Evolutionary conservation across 202 grass and related monocot species (phyloP).

Genomic region (Hordeum pubiflorum): DNA sequence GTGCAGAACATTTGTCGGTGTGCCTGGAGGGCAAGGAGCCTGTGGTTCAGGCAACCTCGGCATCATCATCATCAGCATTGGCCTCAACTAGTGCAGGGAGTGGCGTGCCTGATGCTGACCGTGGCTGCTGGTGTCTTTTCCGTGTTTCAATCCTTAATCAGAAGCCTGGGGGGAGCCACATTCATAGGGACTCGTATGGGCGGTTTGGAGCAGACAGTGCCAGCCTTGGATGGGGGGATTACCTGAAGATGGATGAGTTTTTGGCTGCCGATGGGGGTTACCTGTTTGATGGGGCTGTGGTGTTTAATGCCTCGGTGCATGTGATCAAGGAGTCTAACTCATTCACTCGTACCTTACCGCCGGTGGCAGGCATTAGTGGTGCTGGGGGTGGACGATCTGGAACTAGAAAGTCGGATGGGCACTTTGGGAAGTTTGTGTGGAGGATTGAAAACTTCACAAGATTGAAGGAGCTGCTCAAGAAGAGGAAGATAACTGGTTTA

Average conservation of each 20-base stretch:
- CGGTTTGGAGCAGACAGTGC: conserved; percentile 69
- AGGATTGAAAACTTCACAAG: conserved; percentile 87
- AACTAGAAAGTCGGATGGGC: conserved; percentile 69
- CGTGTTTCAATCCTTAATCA: conserved; percentile 81
- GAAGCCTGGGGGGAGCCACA: conserved; percentile 51
- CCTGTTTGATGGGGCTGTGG: conserved; percentile 60
- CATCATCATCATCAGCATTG: conserved; percentile 30
- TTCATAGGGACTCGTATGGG: conserved; percentile 78
- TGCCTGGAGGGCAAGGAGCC: conserved; percentile 92
- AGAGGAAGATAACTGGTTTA: conserved; percentile 74
- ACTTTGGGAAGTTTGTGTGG: conserved; percentile 93
- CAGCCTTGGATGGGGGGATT: conserved; percentile 92
- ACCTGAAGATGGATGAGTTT: conserved; percentile 85
- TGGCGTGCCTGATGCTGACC: conserved; percentile 48
- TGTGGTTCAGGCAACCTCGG: conserved; percentile 23
- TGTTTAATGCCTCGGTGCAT: conserved; percentile 75
- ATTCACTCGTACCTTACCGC: conserved; percentile 50
- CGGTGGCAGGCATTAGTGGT: conserved; percentile 33
- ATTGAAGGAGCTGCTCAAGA: conserved; percentile 95
- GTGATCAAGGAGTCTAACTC: conserved; percentile 88
- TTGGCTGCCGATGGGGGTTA: conserved; percentile 52
- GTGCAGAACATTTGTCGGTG: conserved; percentile 69
- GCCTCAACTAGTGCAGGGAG: conserved; percentile 9
- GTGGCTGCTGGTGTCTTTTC: conserved; percentile 91
- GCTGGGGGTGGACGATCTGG: conserved; percentile 44